Evolutionary conservation across 768 basidiomycete species (phyloP), one percentile per base, ranked within the genome.

Genomic region (Mycena maculata): DNA sequence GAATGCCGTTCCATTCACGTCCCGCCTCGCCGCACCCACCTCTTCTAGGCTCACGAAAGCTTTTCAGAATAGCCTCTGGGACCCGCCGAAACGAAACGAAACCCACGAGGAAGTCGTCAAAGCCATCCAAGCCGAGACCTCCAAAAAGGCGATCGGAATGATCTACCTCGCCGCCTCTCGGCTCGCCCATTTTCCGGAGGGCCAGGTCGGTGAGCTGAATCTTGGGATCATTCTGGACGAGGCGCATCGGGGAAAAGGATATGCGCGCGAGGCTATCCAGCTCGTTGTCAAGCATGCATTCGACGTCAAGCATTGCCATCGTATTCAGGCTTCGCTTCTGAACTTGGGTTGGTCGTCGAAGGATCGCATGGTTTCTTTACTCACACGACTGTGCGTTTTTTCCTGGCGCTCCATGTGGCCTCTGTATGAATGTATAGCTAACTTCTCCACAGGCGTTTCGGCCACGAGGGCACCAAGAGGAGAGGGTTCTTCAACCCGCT

Each of bases 401-500:
- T n/a, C n/a, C n/a, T n/a, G n/a, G 22, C 33, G 31, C 42, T 20
- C 23, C 42, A 28, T 42, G 49, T 27, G 69, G 41, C 44, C 36
- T n/a, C n/a, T n/a, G n/a, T n/a, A n/a, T n/a, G n/a, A n/a, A 23
- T 48, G 30, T 22, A 38, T 41, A 60, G 30, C 65, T 25, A 20
- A 61, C 30, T 12, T 39, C 42, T 67, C 30, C 65, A 23, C 65
- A 87, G 86, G 60, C 86, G 87, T 11, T 91, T 93, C 72, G 75
- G 75, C 9, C 85, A 88, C 65, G 91, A 93, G 76, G 91, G 91
- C 49, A 86, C 82, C 11, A 84, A 85, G 45, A 85, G 90, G 33
- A 82, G 86, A 47, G 82, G 86, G 0, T 85, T 88, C 59, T 85
- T 76, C 71, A 83, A 83, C 65, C 78, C 82, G 6, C 66, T 83